A percentile compares a stretch with the other conserved stretches of the same genome.
These are phyloP conservation scores for Wilcoxina mikolae DNA, from an alignment of 495 filamentous ascomycete genomes.

Conservation along the genomic window DNA sequence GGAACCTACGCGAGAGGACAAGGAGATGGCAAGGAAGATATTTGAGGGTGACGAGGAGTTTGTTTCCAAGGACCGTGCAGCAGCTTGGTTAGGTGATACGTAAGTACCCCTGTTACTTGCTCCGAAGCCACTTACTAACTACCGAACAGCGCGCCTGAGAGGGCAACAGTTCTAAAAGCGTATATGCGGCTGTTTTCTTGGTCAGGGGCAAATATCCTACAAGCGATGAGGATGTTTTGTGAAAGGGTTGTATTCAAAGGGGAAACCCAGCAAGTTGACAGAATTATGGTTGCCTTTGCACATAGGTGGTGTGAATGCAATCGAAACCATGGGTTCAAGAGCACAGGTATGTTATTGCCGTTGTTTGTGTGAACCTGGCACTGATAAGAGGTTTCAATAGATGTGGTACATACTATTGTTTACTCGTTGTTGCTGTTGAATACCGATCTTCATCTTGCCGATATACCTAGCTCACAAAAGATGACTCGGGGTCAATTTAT, in stretches of 20 bases:
- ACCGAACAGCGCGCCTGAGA: slow-evolving; percentile 37
- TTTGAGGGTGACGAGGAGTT: slow-evolving; percentile 76
- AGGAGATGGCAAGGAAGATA: slow-evolving; percentile 61
- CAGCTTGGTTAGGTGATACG: slow-evolving; percentile 76
- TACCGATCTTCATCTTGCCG: slow-evolving; percentile 86
- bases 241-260: slow-evolving; percentile 68
- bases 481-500: slow-evolving; percentile 92
- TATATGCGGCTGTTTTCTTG: slow-evolving; percentile 92
- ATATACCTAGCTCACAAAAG: slow-evolving; percentile 64
- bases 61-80: slow-evolving; percentile 59
- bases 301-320: slow-evolving; percentile 90
- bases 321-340: slow-evolving; percentile 84
- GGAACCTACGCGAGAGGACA: slow-evolving; percentile 47
- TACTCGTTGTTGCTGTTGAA: slow-evolving; percentile 93
- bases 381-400: slow-evolving; percentile 39
- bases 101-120: slow-evolving; percentile 12
- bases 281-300: slow-evolving; percentile 78
- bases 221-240: slow-evolving; percentile 66
- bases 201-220: slow-evolving; percentile 63
- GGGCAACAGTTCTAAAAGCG: slow-evolving; percentile 54
- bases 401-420: slow-evolving; percentile 93
- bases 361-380: slow-evolving; percentile 3
- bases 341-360: slow-evolving; percentile 44
- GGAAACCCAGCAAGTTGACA: slow-evolving; percentile 93
- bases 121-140: slow-evolving; percentile 10